Evolutionary conservation across 306 rosid species (phyloP), one percentile per base, ranked within the genome.

Genomic region (Adenanthera pavonina): DNA sequence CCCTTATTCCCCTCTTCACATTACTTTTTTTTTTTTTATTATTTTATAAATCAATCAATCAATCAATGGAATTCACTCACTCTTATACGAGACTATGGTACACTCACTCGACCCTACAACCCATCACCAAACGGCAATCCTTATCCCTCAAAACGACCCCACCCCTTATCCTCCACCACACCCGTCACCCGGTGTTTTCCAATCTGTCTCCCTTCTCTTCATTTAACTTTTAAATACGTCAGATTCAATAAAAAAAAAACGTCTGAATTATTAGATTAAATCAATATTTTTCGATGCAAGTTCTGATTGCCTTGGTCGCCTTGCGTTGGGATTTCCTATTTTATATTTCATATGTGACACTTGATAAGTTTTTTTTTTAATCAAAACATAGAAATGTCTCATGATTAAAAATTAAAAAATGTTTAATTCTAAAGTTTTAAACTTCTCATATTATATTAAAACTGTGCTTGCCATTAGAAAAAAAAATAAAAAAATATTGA

Each of bases 131-230:
- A 79, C 86, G 86, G 80, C 86, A 83, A 56, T 30, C 73, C 56
- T 41, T 74, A 70, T 69, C 82, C 56, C 56, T 1, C 75, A 44
- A 83, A 79, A 83, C 82, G 83, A 83, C 83, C 83, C 89, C 78
- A 76, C 75, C 30, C 44, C 81, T 78, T 78, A 79, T 82, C 89
- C 82, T 70, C 36, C 53, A 41, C 8, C 1, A 0, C 61, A 54
- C 65, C 13, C 40, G 0, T 6, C 38, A 33, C 19, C 30, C 2
- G 8, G 67, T 1, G 9, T 33, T 8, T 4, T 61, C 1, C 11
- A 6, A 25, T 30, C 10, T 30, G 66, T 16, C 3, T 19, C 35
- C 62, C 8, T 57, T 8, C 64, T 19, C 10, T 57, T 20, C 64
- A 57, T 3, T 56, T 51, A 17, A 51, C 56, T 51, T 15, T 7